These are phyloP conservation scores for Backusella circina DNA, from an alignment of 192 early-diverging fungal genomes.

Conservation along the genomic window DNA sequence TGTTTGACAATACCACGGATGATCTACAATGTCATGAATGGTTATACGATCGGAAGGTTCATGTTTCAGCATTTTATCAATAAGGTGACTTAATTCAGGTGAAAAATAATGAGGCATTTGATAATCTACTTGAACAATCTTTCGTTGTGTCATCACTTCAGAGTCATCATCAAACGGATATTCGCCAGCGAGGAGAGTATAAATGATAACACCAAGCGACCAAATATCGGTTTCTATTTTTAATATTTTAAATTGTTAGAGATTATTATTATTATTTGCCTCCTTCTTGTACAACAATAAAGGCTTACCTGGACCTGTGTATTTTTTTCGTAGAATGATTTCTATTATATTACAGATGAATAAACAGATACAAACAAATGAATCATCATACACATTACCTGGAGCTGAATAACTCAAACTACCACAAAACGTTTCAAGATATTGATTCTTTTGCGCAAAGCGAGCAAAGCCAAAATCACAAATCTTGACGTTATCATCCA, in stretches of 20 bases:
- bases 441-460: slow-evolving; percentile 51
- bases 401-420: slow-evolving; percentile 76
- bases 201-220: slow-evolving; percentile 91
- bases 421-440: slow-evolving; percentile 63
- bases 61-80: slow-evolving; percentile 59
- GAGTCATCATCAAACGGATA: slow-evolving; percentile 81
- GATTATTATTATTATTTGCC: neutral
- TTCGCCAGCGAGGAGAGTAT: slow-evolving; percentile 80
- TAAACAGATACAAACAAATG: neutral
- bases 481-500: slow-evolving; percentile 55
- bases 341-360: slow-evolving; percentile 45
- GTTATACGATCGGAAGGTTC: slow-evolving; percentile 63
- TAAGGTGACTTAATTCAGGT: slow-evolving; percentile 57
- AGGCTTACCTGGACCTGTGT: slow-evolving; percentile 71
- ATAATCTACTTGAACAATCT: slow-evolving; percentile 73
- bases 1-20: slow-evolving; percentile 55
- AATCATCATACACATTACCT: slow-evolving; percentile 41
- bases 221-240: slow-evolving; percentile 82
- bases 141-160: slow-evolving; percentile 62
- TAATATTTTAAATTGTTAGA: slow-evolving; percentile 28
- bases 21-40: slow-evolving; percentile 60
- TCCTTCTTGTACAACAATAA: neutral
- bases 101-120: slow-evolving; percentile 61
- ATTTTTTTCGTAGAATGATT: slow-evolving; percentile 71
- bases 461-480: slow-evolving; percentile 68